phyloP scores from a whole-genome alignment of 2,329 filamentous ascomycete genomes.

The Alternaria dauci region DNA sequence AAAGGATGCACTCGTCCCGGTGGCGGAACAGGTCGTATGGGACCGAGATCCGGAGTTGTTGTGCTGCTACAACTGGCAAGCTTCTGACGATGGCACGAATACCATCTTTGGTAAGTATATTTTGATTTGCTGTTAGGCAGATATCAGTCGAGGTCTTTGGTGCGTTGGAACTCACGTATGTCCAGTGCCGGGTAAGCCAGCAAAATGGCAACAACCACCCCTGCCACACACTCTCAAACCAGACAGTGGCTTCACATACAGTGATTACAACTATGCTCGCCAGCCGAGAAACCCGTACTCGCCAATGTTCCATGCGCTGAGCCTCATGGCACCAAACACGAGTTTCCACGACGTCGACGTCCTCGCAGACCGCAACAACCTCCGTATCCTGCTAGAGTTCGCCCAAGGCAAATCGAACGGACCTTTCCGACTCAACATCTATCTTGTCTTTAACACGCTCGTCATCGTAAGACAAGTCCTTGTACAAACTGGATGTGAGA shows the following conservation, averaged over 20 bases:
- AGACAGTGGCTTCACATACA: constrained; percentile 34
- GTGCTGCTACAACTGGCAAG: constrained; percentile 43
- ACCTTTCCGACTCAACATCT: constrained; percentile 37
- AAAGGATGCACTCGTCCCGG: constrained; percentile 19
- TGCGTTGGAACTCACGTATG: background rate
- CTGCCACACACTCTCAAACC: constrained; percentile 29
- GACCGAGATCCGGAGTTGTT: constrained; percentile 37
- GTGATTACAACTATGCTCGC: constrained; percentile 41
- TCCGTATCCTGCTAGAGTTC: constrained; percentile 38
- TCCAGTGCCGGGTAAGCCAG: constrained; percentile 37
- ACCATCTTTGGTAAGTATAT: constrained; percentile 33
- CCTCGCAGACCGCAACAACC: constrained; percentile 41
- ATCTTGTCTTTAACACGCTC: constrained; percentile 35
- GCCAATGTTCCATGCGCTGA: constrained; percentile 38
- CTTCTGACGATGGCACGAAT: constrained; percentile 30
- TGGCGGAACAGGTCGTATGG: constrained; percentile 29
- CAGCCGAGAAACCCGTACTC: constrained; percentile 35
- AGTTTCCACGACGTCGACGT: constrained; percentile 35
- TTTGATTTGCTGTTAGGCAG: background rate
- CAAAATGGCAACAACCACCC: constrained; percentile 29
- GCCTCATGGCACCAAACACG: constrained; percentile 32
- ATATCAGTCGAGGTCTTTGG: background rate
- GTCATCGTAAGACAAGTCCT: constrained; percentile 19
- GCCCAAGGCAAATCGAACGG: constrained; percentile 34
- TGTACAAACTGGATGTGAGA: too few species aligned